Evolutionary conservation across 805 yeast species (phyloP), one percentile per base, ranked within the genome.

Genomic region (Nakazawaea ishiwadae): DNA sequence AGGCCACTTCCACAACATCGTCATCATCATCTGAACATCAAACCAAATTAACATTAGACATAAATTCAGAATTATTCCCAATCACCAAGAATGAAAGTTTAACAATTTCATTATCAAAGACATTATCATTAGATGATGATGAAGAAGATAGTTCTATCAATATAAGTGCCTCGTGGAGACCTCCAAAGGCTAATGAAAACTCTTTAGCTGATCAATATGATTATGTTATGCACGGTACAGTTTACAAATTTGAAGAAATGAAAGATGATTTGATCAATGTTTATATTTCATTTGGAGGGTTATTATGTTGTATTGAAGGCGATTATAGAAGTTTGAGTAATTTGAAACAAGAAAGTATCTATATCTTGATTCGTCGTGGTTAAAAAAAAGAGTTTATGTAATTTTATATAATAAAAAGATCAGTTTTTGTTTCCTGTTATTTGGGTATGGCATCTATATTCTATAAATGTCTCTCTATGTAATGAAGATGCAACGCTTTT

Each of bases 201-300:
- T 77, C 95, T 5, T 72, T 91, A 54, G 96, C 96, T 51, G 97
- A 91, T 60, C 98, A 93, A 58, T 91, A 89, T 68, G 98, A 91
- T 62, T 93, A 93, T 55, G 98, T 93, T 50, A 91, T 93, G 98
- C 81, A 90, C 60, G 99, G 99, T 41, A 89, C 96, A 5, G 95
- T 93, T 35, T 93, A 93, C 71, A 90, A 91, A 62, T 93, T 93
- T 58, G 96, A 91, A 61, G 99, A 93, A 66, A 77, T 77, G 49
- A 66, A 68, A 51, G 68, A 65, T 44, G 86, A 81, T 55, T 69
- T 69, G 50, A 84, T 88, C 64, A 81, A 95, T 16, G 96, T 91
- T 18, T 93, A 88, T 59, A 86, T 88, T 44, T 91, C 98, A 3
- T 93, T 90, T 61, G 99, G 99, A 43, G 99, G 99, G 4, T 74